phyloP scores from a whole-genome alignment of 331 rosid genomes.

The Stylosanthes scabra region DNA sequence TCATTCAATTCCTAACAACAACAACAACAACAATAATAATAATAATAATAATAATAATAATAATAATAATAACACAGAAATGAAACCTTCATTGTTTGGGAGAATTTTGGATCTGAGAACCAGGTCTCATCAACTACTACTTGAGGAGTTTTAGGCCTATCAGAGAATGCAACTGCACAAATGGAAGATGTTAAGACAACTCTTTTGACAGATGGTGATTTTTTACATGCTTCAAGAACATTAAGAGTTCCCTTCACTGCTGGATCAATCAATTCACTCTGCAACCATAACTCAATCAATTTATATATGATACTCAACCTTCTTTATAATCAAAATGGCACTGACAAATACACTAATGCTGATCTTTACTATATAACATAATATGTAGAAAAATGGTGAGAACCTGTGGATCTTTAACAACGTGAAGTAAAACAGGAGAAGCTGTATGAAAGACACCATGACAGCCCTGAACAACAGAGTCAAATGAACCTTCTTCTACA shows the following conservation, averaged over 20 bases:
- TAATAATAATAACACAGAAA: too few relatives aligned
- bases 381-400: neutral
- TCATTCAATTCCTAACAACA: too few relatives aligned
- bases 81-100: too few relatives aligned
- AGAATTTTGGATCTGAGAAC: constrained; percentile 58
- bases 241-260: constrained; percentile 75
- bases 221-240: constrained; percentile 61
- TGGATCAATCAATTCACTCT: constrained; percentile 65
- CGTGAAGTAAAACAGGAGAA: constrained; percentile 52
- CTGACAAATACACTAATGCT: neutral
- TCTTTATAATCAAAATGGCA: neutral
- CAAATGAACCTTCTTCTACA: constrained; percentile 77
- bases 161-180: constrained; percentile 39
- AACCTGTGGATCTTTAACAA: constrained; percentile 68
- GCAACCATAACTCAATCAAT: constrained; percentile 11
- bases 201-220: constrained; percentile 54
- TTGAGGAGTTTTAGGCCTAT: constrained; percentile 43
- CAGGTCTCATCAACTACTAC: constrained; percentile 68
- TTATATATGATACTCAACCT: too few relatives aligned
- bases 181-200: constrained; percentile 69
- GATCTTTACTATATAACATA: neutral
- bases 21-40: too few relatives aligned
- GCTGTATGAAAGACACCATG: constrained; percentile 87
- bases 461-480: constrained; percentile 61
- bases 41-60: too few relatives aligned